Evolutionary conservation across 176 grass and related monocot genomes (phyloP), one percentile per base, ranked within the genome.

Genomic region (Avena insularis): DNA sequence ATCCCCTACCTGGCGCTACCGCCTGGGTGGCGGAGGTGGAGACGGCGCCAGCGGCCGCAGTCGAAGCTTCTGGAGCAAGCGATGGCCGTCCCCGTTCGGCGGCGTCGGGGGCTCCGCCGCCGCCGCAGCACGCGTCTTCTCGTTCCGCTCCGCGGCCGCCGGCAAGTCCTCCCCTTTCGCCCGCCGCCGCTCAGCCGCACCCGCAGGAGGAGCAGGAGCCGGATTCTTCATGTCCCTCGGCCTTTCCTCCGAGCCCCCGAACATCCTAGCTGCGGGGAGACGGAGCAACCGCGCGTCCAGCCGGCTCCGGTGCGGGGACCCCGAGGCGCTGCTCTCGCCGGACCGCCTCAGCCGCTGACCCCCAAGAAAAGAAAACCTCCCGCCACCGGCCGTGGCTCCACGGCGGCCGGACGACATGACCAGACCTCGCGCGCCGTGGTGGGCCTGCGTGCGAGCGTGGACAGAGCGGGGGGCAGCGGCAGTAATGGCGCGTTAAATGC

Each of bases 11-110:
- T 95, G 93, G 93, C 88, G 79, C 40, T 95, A 78, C 83, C 90
- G 93, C n/a, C 7, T 71, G n/a, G 47, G 45, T 71, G 20, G 7
- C 78, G 90, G 74, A 38, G 93, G 33, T 45, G 88, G 4, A 2
- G 87, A 13, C 11, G 78, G 15, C 55, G 48, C 16, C 13, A 50
- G 75, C 3, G 70, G 23, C 10, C 57, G 81, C 13, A 51, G 87
- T 27, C 76, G 83, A 12, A 88, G 90, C 65, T 96, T 98, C 87
- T 98, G 97, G 97, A 98, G 97, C 90, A 98, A 98, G 89, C 97
- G 94, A 5, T 98, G 86, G 90, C 88, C 92, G 15, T 98, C 97
- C 29, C 97, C 97, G 1, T 98, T 96, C 89, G 81, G 83, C 14
- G 88, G 88, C 8, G 79, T 60, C 6, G 75, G 83, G 0, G 82